Percentiles rank a stretch among this genome's conserved stretches.
Conservation (phyloP, 768 basidiomycete genomes). For the Boletus pseudopeckii region DNA sequence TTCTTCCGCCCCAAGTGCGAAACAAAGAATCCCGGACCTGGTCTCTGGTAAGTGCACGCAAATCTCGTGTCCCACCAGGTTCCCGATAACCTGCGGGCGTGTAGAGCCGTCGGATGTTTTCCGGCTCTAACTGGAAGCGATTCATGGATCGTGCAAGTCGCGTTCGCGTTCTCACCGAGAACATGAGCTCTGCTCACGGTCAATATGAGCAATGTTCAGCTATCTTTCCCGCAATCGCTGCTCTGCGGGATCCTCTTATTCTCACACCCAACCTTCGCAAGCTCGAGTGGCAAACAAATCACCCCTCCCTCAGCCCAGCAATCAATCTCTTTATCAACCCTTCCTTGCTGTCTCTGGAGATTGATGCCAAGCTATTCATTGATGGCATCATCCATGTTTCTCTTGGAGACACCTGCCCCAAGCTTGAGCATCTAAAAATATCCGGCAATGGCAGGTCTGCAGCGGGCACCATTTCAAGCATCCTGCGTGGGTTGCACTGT, state of each 20-base stretch:
- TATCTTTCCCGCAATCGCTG: slow-evolving; percentile 16
- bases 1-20: slow-evolving; percentile 17
- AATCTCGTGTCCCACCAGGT: neutral
- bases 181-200: neutral
- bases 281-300: slow-evolving; percentile 15
- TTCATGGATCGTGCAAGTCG: slow-evolving; percentile 16
- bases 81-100: neutral
- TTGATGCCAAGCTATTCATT: slow-evolving; percentile 21
- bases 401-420: slow-evolving; percentile 16
- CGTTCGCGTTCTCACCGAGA: slow-evolving; percentile 14
- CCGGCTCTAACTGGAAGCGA: slow-evolving; percentile 16
- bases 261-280: slow-evolving; percentile 25
- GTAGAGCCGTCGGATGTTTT: slow-evolving; percentile 19
- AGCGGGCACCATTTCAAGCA: slow-evolving; percentile 10
- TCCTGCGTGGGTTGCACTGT: slow-evolving; percentile 10
- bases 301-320: neutral
- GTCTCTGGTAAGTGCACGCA: slow-evolving; percentile 17
- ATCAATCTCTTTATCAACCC: slow-evolving; percentile 25
- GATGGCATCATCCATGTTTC: slow-evolving; percentile 3
- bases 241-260: slow-evolving; percentile 13
- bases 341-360: slow-evolving; percentile 20
- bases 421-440: slow-evolving; percentile 20
- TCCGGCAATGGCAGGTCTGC: slow-evolving; percentile 18
- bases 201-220: neutral
- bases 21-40: slow-evolving; percentile 10